Percentiles rank a stretch among this genome's conserved stretches.
Conservation (phyloP, 345 rosid species). For the Citropsis articulata region DNA sequence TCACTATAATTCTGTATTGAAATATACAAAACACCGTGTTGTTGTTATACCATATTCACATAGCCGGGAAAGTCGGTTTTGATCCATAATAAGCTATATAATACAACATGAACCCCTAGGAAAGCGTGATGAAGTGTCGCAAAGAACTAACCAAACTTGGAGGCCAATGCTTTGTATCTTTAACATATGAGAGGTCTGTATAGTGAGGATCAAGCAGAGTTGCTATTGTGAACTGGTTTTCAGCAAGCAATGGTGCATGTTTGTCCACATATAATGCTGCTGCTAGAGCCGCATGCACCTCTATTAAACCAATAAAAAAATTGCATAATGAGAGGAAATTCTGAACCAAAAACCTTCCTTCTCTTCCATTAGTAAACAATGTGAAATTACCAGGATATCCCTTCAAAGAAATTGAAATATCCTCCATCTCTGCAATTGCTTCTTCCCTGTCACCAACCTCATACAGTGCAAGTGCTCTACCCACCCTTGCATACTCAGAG, state of each 20-base stretch:
- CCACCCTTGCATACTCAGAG: slow-evolving; percentile 58
- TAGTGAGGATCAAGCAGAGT: slow-evolving; percentile 60
- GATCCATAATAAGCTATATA: not conserved
- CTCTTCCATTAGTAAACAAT: not conserved
- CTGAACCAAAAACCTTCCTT: not conserved
- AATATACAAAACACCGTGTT: not conserved
- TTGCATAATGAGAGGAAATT: not conserved
- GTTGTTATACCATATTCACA: not conserved
- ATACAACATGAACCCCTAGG: slow-evolving; percentile 15
- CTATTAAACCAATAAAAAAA: slow-evolving; percentile 23
- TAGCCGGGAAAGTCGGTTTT: not conserved
- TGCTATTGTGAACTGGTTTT: slow-evolving; percentile 58
- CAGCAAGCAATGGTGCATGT: slow-evolving; percentile 56
- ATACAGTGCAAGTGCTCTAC: slow-evolving; percentile 55
- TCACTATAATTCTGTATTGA: slow-evolving; percentile 1
- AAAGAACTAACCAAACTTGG: slow-evolving; percentile 63
- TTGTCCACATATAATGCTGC: slow-evolving; percentile 58
- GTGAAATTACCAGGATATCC: slow-evolving; percentile 51
- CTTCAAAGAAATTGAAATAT: slow-evolving; percentile 53
- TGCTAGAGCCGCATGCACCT: slow-evolving; percentile 63
- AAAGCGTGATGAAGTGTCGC: slow-evolving; percentile 53
- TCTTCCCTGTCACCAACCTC: slow-evolving; percentile 56
- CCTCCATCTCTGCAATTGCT: slow-evolving; percentile 67
- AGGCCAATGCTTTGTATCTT: slow-evolving; percentile 64
- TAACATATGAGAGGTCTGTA: slow-evolving; percentile 49